A percentile compares a stretch with the other conserved stretches of the same genome.
These are phyloP conservation scores for Alternaria incomplexa DNA, from an alignment of 2,329 filamentous ascomycete genomes.

Conservation along the genomic window DNA sequence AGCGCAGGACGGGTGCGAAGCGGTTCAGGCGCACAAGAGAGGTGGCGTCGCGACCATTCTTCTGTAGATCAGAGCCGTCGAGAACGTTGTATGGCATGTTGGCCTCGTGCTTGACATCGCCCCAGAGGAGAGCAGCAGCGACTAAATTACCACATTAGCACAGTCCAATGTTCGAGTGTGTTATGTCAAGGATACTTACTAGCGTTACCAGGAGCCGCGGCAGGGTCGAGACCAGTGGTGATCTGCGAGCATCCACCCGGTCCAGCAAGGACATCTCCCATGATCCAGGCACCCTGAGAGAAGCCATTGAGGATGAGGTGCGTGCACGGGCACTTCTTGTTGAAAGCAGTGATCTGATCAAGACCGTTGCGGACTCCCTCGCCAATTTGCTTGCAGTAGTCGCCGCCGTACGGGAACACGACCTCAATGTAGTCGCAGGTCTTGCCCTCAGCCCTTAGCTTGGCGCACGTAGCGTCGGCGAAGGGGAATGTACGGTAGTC, in stretches of 20 bases:
- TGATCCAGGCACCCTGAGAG: slow-evolving; percentile 65
- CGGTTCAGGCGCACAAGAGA: slow-evolving; percentile 26
- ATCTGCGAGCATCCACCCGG: slow-evolving; percentile 28
- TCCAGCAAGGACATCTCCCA: slow-evolving; percentile 64
- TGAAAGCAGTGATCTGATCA: slow-evolving; percentile 59
- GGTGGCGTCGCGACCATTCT: slow-evolving; percentile 15
- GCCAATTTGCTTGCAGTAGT: slow-evolving; percentile 26
- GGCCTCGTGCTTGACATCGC: slow-evolving; percentile 28
- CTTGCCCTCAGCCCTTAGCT: slow-evolving; percentile 28
- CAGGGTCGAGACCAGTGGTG: slow-evolving; percentile 24
- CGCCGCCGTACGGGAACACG: slow-evolving; percentile 20
- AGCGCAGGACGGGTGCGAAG: slow-evolving; percentile 60
- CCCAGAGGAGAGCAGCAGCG: slow-evolving; percentile 33
- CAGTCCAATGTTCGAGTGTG: slow-evolving; percentile 19
- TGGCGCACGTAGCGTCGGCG: slow-evolving; percentile 27
- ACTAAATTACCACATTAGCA: slow-evolving; percentile 29
- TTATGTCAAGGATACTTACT: slow-evolving; percentile 27
- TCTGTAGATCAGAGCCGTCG: slow-evolving; percentile 23
- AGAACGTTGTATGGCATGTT: slow-evolving; percentile 33
- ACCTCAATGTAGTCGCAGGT: slow-evolving; percentile 34
- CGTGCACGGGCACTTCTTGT: slow-evolving; percentile 60
- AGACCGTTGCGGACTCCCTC: slow-evolving; percentile 28
- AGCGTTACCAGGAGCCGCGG: slow-evolving; percentile 29
- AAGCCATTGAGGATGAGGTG: slow-evolving; percentile 66
- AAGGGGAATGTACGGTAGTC: slow-evolving; percentile 29